Base-by-base conservation (phyloP, 2,329 filamentous ascomycete species). In the Clarireedia sp. region DNA sequence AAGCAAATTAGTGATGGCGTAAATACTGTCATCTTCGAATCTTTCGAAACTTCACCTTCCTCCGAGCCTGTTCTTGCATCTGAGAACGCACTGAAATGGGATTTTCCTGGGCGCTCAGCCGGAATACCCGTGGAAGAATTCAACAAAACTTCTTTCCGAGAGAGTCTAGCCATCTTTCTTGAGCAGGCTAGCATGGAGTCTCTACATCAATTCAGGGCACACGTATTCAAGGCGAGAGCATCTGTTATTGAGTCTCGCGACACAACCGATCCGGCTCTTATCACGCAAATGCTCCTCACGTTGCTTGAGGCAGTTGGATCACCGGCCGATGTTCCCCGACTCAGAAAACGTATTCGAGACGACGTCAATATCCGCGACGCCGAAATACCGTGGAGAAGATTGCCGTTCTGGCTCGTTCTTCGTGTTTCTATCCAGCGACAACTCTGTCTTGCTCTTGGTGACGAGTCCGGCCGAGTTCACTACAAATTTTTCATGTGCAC, bases 331-430 rank as follows among this genome's bases (percentile, higher is more conserved):
- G 67, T 75, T 0, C 62, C 69, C 0, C 33, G 70, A 0, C 62
- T 86, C 1, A 70, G 71, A 0, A 89, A 89, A 63, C 72, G 77
- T 2, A 75, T 87, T 0, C 74, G 80, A 0, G 85, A 88, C 49
- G 82, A 86, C n/a, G 76, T 86, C 0, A 74, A 73, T 12, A 76
- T 80, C 65, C 64, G 69, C 0, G 64, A 75, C 0, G 71, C 74
- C 0, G 67, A 74, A 1, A 64, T 72, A 0, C 83, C 83, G 0
- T 89, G 85, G 84, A 73, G 85, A 17, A 72, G 86, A 38, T 77
- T 76, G 1, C 75, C 85, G 0, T 75, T 79, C 50, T 89, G 83
- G 78, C 75, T 89, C 0, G 70, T 82, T 0, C 66, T 87, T 4
- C 78, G 83, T 0, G 81, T 88, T 1, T 72, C 75, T 0, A 62